A percentile compares a stretch with the other conserved stretches of the same genome.
phyloP scores from a whole-genome alignment of 148 eudicot species.

The Chenopodium album region DNA sequence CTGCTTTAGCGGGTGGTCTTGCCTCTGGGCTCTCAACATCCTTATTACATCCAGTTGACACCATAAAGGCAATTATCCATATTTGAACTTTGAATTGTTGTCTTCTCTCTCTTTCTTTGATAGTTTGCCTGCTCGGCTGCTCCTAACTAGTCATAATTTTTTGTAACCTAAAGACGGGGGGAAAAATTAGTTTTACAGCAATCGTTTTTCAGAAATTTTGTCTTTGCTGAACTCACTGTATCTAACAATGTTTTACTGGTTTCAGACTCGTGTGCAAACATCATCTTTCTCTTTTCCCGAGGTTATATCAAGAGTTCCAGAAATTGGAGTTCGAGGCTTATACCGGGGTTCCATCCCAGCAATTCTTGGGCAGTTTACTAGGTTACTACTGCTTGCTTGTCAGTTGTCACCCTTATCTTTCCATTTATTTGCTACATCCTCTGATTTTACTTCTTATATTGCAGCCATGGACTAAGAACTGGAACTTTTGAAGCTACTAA shows the following conservation, averaged over 20 bases:
- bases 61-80: constrained; percentile 58
- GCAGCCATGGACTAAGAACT: constrained; percentile 95
- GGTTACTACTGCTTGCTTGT: constrained; percentile 39
- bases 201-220: not conserved
- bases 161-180: not conserved
- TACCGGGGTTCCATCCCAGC: constrained; percentile 94
- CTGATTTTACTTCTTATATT: constrained; percentile 21
- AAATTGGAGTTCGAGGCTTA: constrained; percentile 75
- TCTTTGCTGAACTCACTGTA: not conserved
- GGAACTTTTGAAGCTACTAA: constrained; percentile 91
- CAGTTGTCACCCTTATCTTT: not conserved
- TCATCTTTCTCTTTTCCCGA: constrained; percentile 81
- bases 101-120: not conserved
- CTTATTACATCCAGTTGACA: constrained; percentile 85
- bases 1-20: constrained; percentile 90
- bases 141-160: not conserved
- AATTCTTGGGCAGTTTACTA: constrained; percentile 91
- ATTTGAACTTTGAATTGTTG: constrained; percentile 7
- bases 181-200: not conserved
- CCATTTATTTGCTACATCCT: not conserved
- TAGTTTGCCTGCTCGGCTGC: not conserved
- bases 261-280: constrained; percentile 93
- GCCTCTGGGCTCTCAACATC: constrained; percentile 88
- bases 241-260: constrained; percentile 22
- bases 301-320: constrained; percentile 75